Percentiles rank a stretch among this genome's conserved stretches.
Conservation (phyloP, 73 alveolate genomes). For the Paramecium octaurelia region DNA sequence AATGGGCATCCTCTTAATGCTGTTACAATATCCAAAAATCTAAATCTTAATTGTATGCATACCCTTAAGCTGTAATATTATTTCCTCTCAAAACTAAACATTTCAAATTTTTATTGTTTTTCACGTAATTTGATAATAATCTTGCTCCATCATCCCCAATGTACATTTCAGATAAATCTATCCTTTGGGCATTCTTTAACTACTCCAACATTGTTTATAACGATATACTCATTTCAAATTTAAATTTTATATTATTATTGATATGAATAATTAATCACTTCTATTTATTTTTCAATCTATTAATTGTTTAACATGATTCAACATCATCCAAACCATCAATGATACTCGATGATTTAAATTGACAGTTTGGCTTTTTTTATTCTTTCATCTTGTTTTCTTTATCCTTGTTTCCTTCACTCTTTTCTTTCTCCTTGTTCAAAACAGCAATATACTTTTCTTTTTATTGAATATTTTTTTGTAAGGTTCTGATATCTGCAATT, state of each 20-base stretch:
- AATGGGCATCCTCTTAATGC: slow-evolving; percentile 53
- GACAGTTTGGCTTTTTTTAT: not conserved
- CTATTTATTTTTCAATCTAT: slow-evolving; percentile 1
- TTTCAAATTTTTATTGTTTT: slow-evolving; percentile 45
- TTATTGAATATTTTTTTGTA: slow-evolving; percentile 10
- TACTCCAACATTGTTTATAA: slow-evolving; percentile 52
- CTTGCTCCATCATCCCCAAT: slow-evolving; percentile 66
- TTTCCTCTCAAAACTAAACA: slow-evolving; percentile 66
- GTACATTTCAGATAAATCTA: slow-evolving; percentile 55
- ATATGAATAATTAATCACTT: not conserved
- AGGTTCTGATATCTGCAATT: slow-evolving; percentile 26
- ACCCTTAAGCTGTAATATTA: slow-evolving; percentile 56
- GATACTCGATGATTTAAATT: not conserved
- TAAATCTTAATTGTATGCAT: not conserved
- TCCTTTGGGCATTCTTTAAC: not conserved
- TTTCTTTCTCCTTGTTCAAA: not conserved
- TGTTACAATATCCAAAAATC: slow-evolving; percentile 49
- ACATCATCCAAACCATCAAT: not conserved
- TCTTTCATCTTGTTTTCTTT: not conserved
- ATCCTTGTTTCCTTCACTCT: not conserved
- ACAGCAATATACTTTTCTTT: slow-evolving; percentile 13
- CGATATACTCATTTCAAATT: slow-evolving; percentile 45
- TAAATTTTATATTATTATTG: not conserved
- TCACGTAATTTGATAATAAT: slow-evolving; percentile 20
- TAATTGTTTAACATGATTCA: not conserved